Evolutionary conservation across 192 early-diverging fungal species (phyloP).

Genomic region (Umbelopsis sp.): DNA sequence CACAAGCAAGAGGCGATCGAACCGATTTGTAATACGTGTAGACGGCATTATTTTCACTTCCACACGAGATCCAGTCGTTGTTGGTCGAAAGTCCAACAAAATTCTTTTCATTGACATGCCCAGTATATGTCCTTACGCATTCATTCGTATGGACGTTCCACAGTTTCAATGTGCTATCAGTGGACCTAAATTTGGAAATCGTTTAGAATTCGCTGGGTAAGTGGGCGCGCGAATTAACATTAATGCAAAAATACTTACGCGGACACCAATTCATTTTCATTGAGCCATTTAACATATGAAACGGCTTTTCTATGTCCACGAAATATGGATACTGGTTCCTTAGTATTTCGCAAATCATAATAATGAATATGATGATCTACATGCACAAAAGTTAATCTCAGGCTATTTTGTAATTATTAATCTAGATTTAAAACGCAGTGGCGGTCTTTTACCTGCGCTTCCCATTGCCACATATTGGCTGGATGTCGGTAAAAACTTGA

Average conservation of each 20-base stretch:
- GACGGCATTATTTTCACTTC: slow-evolving; percentile 91
- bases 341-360: slow-evolving; percentile 83
- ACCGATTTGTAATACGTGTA: slow-evolving; percentile 83
- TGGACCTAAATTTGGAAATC: slow-evolving; percentile 57
- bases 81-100: slow-evolving; percentile 92
- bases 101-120: slow-evolving; percentile 94
- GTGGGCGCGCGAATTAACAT: background rate
- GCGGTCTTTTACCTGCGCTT: slow-evolving; percentile 66
- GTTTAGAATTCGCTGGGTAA: slow-evolving; percentile 7
- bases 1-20: slow-evolving; percentile 71
- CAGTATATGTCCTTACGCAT: slow-evolving; percentile 75
- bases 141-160: slow-evolving; percentile 66
- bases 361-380: slow-evolving; percentile 90
- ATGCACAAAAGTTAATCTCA: background rate
- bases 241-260: slow-evolving; percentile 48
- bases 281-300: slow-evolving; percentile 89
- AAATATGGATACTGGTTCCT: slow-evolving; percentile 71
- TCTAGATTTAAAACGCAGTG: slow-evolving; percentile 6
- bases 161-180: slow-evolving; percentile 87
- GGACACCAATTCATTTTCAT: slow-evolving; percentile 79
- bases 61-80: slow-evolving; percentile 88
- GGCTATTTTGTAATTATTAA: slow-evolving; percentile 12
- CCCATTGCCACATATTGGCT: slow-evolving; percentile 84
- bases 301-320: slow-evolving; percentile 92
- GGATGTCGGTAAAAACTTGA: slow-evolving; percentile 84